Percentiles rank a stretch among this genome's conserved stretches.
phyloP scores from a whole-genome alignment of 768 basidiomycete species.

The Mycena belliarum region DNA sequence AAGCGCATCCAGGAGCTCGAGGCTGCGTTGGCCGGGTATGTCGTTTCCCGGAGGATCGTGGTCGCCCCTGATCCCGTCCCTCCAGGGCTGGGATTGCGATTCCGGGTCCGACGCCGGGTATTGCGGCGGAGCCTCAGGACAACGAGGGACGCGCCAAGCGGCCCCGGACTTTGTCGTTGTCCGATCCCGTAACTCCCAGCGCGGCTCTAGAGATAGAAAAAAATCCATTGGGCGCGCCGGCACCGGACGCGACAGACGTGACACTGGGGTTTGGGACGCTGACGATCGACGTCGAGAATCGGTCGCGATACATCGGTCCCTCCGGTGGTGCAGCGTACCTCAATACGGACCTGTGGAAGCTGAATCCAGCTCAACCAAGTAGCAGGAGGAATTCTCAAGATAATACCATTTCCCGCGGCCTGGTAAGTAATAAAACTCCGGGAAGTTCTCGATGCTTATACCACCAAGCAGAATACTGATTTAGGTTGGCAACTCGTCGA shows the following conservation, averaged over 20 bases:
- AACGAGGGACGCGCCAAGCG: conserved; percentile 19
- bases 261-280: conserved; percentile 26
- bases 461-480: neutral
- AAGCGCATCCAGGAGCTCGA: conserved; percentile 29
- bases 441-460: neutral
- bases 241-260: conserved; percentile 20
- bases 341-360: conserved; percentile 24
- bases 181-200: neutral
- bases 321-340: conserved; percentile 27
- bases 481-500: neutral
- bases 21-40: conserved; percentile 22
- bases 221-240: neutral
- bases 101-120: neutral
- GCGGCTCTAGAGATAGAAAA: neutral
- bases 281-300: conserved; percentile 27
- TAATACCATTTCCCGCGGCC: neutral
- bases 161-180: conserved; percentile 11
- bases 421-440: neutral
- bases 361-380: neutral
- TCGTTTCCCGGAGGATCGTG: neutral
- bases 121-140: conserved; percentile 1
- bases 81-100: conserved; percentile 14
- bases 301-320: conserved; percentile 26
- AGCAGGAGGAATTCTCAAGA: conserved; percentile 3
- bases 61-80: neutral